Conservation (phyloP, 352 stramenopile genomes). For the Globisporangium irregulare region DNA sequence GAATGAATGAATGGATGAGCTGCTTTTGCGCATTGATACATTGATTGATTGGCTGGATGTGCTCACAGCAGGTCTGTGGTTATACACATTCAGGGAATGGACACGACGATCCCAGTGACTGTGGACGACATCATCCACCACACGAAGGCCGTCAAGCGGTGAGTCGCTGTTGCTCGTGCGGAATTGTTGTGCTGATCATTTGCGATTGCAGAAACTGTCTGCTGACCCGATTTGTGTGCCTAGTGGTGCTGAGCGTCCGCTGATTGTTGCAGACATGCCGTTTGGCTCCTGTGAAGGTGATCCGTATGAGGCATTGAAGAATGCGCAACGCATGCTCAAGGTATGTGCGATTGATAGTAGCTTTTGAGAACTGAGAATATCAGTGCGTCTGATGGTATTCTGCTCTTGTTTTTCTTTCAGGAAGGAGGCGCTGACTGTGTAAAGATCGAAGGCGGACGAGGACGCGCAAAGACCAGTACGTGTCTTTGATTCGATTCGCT, state of each 20-base stretch:
- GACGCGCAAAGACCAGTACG: slow-evolving; percentile 71
- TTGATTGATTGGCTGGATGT: not conserved
- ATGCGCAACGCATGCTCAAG: slow-evolving; percentile 94
- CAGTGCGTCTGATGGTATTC: not conserved
- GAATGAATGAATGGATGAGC: slow-evolving; percentile 15
- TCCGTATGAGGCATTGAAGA: slow-evolving; percentile 90
- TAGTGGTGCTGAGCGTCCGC: slow-evolving; percentile 74
- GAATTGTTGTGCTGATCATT: not conserved
- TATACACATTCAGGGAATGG: slow-evolving; percentile 55
- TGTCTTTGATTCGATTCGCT: not conserved
- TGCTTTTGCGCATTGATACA: slow-evolving; percentile 3
- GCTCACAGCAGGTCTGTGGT: not conserved
- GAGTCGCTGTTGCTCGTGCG: slow-evolving; percentile 14
- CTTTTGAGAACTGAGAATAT: not conserved
- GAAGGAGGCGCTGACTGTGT: slow-evolving; percentile 97
- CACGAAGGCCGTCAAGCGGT: slow-evolving; percentile 93
- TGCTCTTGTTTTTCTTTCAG: slow-evolving; percentile 30
- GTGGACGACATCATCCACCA: slow-evolving; percentile 99
- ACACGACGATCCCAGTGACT: slow-evolving; percentile 92
- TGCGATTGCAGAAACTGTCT: not conserved
- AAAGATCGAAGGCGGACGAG: slow-evolving; percentile 96
- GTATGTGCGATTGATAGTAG: slow-evolving; percentile 25
- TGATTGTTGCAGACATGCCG: slow-evolving; percentile 98
- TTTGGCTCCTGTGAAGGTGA: slow-evolving; percentile 96
- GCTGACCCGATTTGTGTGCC: slow-evolving; percentile 7